A percentile compares a stretch with the other conserved stretches of the same genome.
These are phyloP conservation scores for Colletotrichum spinosum DNA, from an alignment of 2,329 filamentous ascomycete species.

Conservation along the genomic window DNA sequence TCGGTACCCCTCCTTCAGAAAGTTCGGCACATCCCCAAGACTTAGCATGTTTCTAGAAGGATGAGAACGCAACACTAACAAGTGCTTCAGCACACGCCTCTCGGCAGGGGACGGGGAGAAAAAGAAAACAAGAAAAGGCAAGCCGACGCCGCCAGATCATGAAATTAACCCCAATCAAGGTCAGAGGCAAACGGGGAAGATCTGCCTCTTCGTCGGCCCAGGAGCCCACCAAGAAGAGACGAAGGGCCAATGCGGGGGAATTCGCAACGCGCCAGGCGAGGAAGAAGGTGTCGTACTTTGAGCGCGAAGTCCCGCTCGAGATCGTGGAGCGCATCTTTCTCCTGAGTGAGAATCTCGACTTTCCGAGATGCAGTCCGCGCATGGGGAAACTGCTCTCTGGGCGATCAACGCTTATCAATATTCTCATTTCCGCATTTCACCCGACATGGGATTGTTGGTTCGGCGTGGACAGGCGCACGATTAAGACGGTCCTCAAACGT, in stretches of 20 bases:
- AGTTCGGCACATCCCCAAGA: conserved; percentile 6
- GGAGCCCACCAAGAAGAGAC: not conserved
- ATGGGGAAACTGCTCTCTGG: conserved; percentile 61
- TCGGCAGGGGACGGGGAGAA: not conserved
- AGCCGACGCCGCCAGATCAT: conserved; percentile 44
- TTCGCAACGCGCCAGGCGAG: conserved; percentile 6
- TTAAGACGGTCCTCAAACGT: conserved; percentile 25
- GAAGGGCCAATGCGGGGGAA: not conserved
- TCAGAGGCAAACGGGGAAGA: conserved; percentile 58
- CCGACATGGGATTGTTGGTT: conserved; percentile 54
- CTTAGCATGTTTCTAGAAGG: not conserved
- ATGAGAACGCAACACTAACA: conserved; percentile 1
- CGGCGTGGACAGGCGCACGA: conserved; percentile 40
- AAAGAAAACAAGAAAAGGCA: not conserved
- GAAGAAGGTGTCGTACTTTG: conserved; percentile 43
- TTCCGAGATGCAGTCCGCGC: conserved; percentile 57
- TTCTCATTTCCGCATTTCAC: conserved; percentile 51
- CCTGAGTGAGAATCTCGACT: conserved; percentile 59
- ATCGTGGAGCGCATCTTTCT: conserved; percentile 65
- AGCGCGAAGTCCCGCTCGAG: conserved; percentile 59
- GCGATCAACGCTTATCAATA: conserved; percentile 49
- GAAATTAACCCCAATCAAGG: conserved; percentile 61
- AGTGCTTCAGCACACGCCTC: conserved; percentile 5
- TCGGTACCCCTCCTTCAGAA: conserved; percentile 8
- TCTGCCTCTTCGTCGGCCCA: conserved; percentile 21